These are phyloP conservation scores for Physaria fendleri DNA, from an alignment of 345 rosid species.

Conservation along the genomic window DNA sequence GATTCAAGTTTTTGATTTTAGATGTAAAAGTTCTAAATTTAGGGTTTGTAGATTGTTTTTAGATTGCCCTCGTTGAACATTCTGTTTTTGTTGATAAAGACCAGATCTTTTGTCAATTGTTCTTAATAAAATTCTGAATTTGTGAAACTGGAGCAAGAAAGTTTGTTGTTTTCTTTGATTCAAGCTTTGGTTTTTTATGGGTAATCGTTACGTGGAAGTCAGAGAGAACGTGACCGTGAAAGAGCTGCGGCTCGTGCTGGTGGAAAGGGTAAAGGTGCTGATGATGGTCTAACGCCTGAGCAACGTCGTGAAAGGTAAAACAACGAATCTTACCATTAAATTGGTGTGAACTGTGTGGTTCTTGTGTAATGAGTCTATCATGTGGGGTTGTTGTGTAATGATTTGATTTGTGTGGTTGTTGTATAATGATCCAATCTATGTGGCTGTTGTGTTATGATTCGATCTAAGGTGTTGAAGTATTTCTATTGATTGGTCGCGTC, in stretches of 20 bases:
- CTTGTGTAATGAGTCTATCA: background rate
- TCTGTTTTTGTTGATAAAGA: background rate
- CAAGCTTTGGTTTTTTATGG: slow-evolving; percentile 1
- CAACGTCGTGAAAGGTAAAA: slow-evolving; percentile 89
- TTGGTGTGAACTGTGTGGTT: background rate
- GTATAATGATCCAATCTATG: background rate
- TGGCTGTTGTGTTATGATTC: too few relatives aligned
- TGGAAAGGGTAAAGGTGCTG: slow-evolving; percentile 35
- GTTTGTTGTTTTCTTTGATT: slow-evolving; percentile 17
- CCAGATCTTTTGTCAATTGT: slow-evolving; percentile 1
- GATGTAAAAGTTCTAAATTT: too few relatives aligned
- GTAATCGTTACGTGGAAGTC: slow-evolving; percentile 52
- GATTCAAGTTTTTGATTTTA: too few relatives aligned
- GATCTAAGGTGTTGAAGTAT: too few relatives aligned
- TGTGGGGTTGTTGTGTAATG: background rate
- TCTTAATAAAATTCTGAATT: too few relatives aligned
- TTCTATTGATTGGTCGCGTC: too few relatives aligned
- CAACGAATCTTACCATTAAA: background rate
- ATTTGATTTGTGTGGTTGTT: background rate
- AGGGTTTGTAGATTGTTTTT: too few relatives aligned
- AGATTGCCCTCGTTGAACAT: too few relatives aligned
- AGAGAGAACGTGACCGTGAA: slow-evolving; percentile 81
- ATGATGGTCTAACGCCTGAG: slow-evolving; percentile 71
- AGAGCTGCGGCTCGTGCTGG: slow-evolving; percentile 58
- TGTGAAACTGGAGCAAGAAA: too few relatives aligned